phyloP scores from a whole-genome alignment of 108 stramenopile species.

The Licmophora abbreviata region DNA sequence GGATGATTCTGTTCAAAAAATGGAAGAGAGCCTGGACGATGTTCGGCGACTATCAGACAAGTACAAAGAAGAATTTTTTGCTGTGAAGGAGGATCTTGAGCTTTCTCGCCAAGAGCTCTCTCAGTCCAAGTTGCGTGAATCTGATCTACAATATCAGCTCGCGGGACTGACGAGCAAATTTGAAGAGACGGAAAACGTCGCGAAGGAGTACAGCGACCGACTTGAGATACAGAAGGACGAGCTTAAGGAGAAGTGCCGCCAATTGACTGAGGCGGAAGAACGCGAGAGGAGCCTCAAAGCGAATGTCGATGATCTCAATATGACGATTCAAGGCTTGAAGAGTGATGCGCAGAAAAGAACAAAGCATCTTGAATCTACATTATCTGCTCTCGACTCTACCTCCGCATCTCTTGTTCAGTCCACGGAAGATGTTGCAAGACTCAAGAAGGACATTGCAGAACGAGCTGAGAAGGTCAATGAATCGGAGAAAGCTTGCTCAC shows the following conservation, averaged over 20 bases:
- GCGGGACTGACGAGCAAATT: slow-evolving; percentile 4
- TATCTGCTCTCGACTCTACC: no score
- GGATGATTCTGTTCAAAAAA: slow-evolving; percentile 57
- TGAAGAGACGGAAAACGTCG: background rate
- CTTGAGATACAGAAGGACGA: slow-evolving; percentile 9
- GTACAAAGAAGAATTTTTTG: slow-evolving; percentile 60
- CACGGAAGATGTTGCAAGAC: background rate
- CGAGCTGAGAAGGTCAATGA: background rate
- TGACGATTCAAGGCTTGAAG: background rate
- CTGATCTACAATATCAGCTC: slow-evolving; percentile 18
- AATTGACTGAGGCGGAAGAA: background rate
- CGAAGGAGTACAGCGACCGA: slow-evolving; percentile 4
- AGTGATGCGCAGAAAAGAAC: slow-evolving; percentile 2
- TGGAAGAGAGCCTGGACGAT: slow-evolving; percentile 68
- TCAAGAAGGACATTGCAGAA: background rate
- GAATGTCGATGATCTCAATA: slow-evolving; percentile 7
- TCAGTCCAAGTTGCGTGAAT: slow-evolving; percentile 16
- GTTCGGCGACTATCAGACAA: slow-evolving; percentile 37
- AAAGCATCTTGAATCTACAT: slow-evolving; percentile 11
- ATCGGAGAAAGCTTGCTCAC: slow-evolving; percentile 1
- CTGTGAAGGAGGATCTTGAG: slow-evolving; percentile 54
- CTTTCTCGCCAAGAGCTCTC: slow-evolving; percentile 24
- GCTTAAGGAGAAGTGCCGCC: background rate
- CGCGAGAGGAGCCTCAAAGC: slow-evolving; percentile 11
- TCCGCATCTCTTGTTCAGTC: no score